phyloP scores from a whole-genome alignment of 176 grass and related monocot genomes.

The Elymus sibiricus region DNA sequence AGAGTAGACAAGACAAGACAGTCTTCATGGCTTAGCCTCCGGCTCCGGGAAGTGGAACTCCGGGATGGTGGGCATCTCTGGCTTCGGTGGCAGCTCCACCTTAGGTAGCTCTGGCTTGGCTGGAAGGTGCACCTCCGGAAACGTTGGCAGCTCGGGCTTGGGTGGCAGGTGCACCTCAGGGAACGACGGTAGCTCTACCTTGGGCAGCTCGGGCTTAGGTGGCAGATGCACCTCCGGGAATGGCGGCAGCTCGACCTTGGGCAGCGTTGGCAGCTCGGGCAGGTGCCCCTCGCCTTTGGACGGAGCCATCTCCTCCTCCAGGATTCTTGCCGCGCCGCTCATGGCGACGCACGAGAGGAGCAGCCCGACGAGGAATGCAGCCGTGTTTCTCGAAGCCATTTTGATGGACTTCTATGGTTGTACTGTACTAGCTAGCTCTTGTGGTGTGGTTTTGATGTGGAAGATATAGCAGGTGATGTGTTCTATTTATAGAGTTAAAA shows the following conservation, averaged over 20 bases:
- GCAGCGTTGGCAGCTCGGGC: constrained; percentile 24
- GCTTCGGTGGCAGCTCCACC: neutral
- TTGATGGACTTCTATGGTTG: neutral
- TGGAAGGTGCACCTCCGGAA: neutral
- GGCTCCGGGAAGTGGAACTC: constrained; percentile 23
- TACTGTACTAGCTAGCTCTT: neutral
- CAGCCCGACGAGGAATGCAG: neutral
- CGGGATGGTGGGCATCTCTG: neutral
- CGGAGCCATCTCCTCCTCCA: neutral
- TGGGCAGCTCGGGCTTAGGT: neutral
- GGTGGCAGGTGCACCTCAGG: constrained; percentile 27
- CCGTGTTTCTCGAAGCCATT: neutral
- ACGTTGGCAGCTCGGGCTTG: neutral
- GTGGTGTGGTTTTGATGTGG: neutral
- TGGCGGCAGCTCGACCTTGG: constrained; percentile 20
- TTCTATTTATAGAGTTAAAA: neutral
- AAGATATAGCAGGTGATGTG: neutral
- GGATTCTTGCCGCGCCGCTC: constrained; percentile 10
- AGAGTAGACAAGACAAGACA: neutral
- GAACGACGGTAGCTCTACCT: constrained; percentile 14
- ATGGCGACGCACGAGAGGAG: neutral
- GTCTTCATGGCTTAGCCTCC: constrained; percentile 33
- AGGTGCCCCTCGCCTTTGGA: neutral
- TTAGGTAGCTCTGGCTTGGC: neutral
- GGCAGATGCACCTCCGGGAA: constrained; percentile 7